Evolutionary conservation across 176 grass and related monocot genomes (phyloP).

Genomic region (Coix lacrymajobi): DNA sequence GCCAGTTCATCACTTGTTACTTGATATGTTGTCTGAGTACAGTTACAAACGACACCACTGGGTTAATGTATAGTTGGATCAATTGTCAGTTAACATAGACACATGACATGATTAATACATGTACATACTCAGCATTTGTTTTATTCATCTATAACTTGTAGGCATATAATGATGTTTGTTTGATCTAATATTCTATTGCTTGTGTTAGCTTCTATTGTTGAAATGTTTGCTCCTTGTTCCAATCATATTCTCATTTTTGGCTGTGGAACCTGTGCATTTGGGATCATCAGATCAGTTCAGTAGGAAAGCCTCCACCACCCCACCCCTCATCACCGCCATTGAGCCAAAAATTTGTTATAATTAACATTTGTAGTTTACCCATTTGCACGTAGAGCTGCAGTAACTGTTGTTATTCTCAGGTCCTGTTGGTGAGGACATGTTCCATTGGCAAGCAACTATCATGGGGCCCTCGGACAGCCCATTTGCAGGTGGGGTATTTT

Average conservation of each 20-base stretch:
- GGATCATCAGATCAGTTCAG: neutral
- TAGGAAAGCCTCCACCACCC: neutral
- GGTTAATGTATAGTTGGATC: neutral
- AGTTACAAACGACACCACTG: neutral
- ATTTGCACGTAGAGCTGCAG: neutral
- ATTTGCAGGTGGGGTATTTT: constrained; percentile 83
- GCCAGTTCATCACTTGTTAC: neutral
- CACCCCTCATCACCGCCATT: neutral
- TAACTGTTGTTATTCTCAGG: constrained; percentile 24
- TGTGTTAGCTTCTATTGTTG: neutral
- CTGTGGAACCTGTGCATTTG: neutral
- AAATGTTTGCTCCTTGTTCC: neutral
- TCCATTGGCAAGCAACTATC: constrained; percentile 89
- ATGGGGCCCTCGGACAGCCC: constrained; percentile 86
- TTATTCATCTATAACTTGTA: neutral
- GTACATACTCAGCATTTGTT: neutral
- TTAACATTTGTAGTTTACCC: neutral
- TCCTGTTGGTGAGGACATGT: constrained; percentile 90
- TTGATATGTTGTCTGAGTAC: neutral
- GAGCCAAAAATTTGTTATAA: neutral
- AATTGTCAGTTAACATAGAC: neutral
- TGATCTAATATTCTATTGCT: neutral
- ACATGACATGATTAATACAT: neutral
- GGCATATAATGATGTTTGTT: neutral
- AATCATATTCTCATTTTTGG: neutral